Base-by-base conservation (phyloP, 805 yeast genomes). In the Kazachstania bromeliacearum region DNA sequence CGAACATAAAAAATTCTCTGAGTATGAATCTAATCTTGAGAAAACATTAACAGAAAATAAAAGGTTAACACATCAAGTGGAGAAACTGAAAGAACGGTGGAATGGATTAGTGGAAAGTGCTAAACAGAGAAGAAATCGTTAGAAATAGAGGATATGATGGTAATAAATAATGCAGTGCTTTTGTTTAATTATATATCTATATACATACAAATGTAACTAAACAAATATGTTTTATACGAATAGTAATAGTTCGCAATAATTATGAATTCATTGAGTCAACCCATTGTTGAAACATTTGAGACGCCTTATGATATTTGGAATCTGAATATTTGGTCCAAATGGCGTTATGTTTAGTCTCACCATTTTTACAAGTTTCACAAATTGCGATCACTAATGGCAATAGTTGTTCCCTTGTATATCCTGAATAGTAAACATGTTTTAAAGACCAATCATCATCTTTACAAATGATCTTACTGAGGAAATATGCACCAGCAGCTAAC, bases 401-500 rank as follows among this genome's bases (percentile, higher is more conserved):
- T 32, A 88, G 67, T 63, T 88, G 96, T 23, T 66, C 69, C 47
- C 77, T 81, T 26, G 95, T 83, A 60, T 85, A 88, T 0, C 95
- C 95, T 13, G 92, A 78, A 59, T 84, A 88, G 56, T 73, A 85
- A 9, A 80, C 77, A 62, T 88, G 96, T 20, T 77, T 76, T 35
- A 71, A 72, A 2, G 94, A 75, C 96, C 96, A 85, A 5, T 68
- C 67, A 14, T 92, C 89, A 47, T 77, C 71, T 36, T 73, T 71
- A 36, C 87, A 70, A 59, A 88, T 67, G 41, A 73, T 67, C 35
- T 92, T 70, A 36, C 95, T 72, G 46, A 87, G 66, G 56, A 76
- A 85, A 59, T 87, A 95, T 2, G 95, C 77, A 10, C 92, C 88
- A 1, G 96, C 94, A 3, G 96, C 95, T 34, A 85, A 65, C 95